Conservation (phyloP, 139 green algal genomes). For the Picochlorum costavermella region DNA sequence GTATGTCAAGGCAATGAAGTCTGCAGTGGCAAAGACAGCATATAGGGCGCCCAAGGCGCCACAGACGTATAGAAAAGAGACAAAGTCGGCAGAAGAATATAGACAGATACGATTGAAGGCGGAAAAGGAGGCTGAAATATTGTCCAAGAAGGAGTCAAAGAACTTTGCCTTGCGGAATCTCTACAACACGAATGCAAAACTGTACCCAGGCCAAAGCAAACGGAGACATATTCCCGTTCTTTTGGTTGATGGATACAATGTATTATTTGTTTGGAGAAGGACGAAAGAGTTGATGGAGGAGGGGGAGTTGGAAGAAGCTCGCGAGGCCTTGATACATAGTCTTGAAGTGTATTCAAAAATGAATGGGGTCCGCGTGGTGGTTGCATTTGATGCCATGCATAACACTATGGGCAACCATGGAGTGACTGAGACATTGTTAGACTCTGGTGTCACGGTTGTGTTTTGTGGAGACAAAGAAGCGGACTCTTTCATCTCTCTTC, state of each 20-base stretch:
- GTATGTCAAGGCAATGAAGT: conserved; percentile 5
- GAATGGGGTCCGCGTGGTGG: background rate
- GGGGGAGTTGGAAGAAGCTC: conserved; percentile 6
- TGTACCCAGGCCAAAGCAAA: background rate
- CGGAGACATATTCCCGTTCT: conserved; percentile 14
- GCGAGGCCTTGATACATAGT: conserved; percentile 13
- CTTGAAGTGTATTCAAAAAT: conserved; percentile 17
- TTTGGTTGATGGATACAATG: conserved; percentile 48
- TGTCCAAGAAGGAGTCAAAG: conserved; percentile 9
- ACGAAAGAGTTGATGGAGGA: conserved; percentile 4
- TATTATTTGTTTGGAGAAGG: conserved; percentile 17
- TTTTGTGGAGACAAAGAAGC: conserved; percentile 12
- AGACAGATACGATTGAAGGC: conserved; percentile 2
- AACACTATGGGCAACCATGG: background rate
- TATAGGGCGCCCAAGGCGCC: conserved; percentile 3
- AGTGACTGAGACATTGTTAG: background rate
- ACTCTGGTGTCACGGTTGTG: conserved; percentile 7
- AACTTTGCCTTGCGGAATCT: conserved; percentile 11
- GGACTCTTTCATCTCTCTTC: conserved; percentile 6
- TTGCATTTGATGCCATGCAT: conserved; percentile 14
- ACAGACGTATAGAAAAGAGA: conserved; percentile 18
- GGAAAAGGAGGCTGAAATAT: background rate
- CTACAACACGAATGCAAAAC: conserved; percentile 6
- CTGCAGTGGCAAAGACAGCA: background rate
- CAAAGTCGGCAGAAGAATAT: conserved; percentile 8